Evolutionary conservation across 345 rosid genomes (phyloP).

Genomic region (Cardamine resedifolia): DNA sequence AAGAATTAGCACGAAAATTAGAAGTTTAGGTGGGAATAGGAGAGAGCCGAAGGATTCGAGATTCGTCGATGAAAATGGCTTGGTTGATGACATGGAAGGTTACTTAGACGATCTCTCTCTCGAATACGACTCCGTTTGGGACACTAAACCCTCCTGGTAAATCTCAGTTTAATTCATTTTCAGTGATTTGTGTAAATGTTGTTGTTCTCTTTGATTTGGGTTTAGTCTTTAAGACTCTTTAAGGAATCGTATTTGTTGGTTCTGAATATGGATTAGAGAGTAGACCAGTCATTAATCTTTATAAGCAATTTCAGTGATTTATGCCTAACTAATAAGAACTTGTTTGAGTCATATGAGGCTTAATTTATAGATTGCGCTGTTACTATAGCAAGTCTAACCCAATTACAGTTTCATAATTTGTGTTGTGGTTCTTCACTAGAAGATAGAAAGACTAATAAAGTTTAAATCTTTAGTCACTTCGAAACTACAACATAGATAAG

Average conservation of each 20-base stretch:
- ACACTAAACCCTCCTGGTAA: slow-evolving; percentile 91
- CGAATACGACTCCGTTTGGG: slow-evolving; percentile 99
- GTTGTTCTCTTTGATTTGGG: neutral
- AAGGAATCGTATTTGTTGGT: neutral
- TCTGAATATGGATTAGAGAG: neutral
- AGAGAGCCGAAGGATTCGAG: slow-evolving; percentile 47
- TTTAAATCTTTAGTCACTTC: neutral
- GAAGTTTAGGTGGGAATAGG: slow-evolving; percentile 46
- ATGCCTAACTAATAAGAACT: neutral
- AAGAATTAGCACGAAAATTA: slow-evolving; percentile 32
- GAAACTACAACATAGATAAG: neutral
- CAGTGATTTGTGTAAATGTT: neutral
- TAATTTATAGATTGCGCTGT: neutral
- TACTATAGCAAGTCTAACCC: neutral
- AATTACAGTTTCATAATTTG: neutral
- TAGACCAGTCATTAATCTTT: too few relatives aligned
- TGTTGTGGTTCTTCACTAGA: neutral
- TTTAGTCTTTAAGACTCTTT: neutral
- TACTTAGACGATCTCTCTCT: slow-evolving; percentile 82
- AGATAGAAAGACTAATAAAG: neutral
- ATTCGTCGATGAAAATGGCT: slow-evolving; percentile 68
- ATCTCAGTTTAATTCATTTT: neutral
- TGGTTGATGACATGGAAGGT: slow-evolving; percentile 81
- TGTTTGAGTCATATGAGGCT: neutral
- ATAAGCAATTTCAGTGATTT: neutral